These are phyloP conservation scores for Penicillium paxilli DNA, from an alignment of 495 filamentous ascomycete species.

Conservation along the genomic window DNA sequence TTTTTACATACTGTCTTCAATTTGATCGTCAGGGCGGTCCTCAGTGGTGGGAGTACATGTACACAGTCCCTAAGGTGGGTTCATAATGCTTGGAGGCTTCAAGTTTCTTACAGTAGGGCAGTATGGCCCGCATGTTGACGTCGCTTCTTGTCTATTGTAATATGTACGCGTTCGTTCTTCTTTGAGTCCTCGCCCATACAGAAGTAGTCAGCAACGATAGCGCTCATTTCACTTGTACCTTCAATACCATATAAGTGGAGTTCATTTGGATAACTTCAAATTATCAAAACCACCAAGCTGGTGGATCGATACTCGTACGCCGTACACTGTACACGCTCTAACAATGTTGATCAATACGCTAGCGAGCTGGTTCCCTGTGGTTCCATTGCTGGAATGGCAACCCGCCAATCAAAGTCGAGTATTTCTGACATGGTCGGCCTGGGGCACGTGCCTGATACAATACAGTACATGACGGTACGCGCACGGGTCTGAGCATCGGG, in stretches of 20 bases:
- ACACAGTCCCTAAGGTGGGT: too few relatives aligned
- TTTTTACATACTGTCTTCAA: not conserved
- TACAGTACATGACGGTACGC: slow-evolving; percentile 5
- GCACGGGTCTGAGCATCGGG: slow-evolving; percentile 12
- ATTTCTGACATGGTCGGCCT: not conserved
- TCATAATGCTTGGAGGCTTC: too few relatives aligned
- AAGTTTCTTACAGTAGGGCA: too few relatives aligned
- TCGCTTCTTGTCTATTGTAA: not conserved
- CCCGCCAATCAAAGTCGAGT: slow-evolving; percentile 23
- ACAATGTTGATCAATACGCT: slow-evolving; percentile 11
- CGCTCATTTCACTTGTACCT: not conserved
- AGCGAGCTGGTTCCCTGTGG: not conserved
- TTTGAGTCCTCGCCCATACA: not conserved
- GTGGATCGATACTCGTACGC: not conserved
- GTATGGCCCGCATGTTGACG: not conserved
- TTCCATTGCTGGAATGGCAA: slow-evolving; percentile 21
- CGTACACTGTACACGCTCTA: not conserved
- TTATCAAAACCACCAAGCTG: too few relatives aligned
- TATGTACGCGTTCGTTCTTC: not conserved
- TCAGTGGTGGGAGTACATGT: too few relatives aligned
- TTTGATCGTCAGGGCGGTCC: not conserved
- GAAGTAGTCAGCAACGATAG: not conserved
- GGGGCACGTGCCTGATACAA: slow-evolving; percentile 10
- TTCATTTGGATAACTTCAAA: too few relatives aligned
- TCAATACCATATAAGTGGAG: not conserved